Conservation (phyloP, 148 eudicot genomes). For the Rhododendron griersonianum region DNA sequence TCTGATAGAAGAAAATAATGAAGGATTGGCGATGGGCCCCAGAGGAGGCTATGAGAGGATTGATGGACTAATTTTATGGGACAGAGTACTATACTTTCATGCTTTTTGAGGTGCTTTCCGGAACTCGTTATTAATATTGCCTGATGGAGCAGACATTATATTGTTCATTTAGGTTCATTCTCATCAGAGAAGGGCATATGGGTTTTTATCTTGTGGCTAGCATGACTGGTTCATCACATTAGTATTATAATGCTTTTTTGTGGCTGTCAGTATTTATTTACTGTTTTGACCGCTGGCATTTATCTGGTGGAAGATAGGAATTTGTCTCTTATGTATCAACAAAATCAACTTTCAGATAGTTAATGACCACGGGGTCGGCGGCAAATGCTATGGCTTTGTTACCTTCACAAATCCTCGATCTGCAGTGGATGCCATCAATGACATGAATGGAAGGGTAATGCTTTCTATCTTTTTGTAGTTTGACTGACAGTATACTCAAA, state of each 20-base stretch:
- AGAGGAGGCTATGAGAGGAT: background rate
- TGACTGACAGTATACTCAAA: background rate
- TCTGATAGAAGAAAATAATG: background rate
- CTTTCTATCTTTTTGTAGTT: background rate
- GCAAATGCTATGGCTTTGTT: conserved; percentile 89
- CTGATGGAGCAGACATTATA: background rate
- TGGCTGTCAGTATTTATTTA: background rate
- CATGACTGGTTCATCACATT: background rate
- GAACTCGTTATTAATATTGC: background rate
- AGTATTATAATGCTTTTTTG: background rate
- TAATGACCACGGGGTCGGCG: conserved; percentile 69
- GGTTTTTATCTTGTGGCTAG: background rate
- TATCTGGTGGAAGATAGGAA: background rate
- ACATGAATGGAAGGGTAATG: conserved; percentile 62
- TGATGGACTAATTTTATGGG: background rate
- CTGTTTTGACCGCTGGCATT: background rate
- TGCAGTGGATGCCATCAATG: conserved; percentile 71
- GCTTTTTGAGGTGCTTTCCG: background rate
- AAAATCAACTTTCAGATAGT: conserved; percentile 44
- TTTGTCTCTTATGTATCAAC: background rate
- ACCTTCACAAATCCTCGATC: conserved; percentile 84
- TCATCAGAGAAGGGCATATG: background rate
- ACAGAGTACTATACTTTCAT: too few relatives aligned
- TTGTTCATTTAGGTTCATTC: background rate
- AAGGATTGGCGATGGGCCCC: background rate